A percentile compares a stretch with the other conserved stretches of the same genome.
phyloP scores from a whole-genome alignment of 169 alveolate species.

The Plasmodium malariae region DNA sequence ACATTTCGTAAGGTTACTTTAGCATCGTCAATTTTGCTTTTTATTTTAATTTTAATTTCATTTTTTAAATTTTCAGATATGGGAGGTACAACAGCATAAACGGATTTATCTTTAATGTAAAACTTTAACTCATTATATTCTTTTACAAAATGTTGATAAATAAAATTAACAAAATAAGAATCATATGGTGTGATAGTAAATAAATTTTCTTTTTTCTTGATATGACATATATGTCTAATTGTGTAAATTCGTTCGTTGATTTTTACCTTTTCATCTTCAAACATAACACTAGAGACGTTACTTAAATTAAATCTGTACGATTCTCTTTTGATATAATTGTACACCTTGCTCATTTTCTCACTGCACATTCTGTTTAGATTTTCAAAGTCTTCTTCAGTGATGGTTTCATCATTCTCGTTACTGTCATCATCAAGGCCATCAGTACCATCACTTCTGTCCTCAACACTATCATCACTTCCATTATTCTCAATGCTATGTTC shows the following conservation, averaged over 20 bases:
- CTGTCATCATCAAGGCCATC: neutral
- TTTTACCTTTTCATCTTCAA: slow-evolving; percentile 58
- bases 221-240: slow-evolving; percentile 57
- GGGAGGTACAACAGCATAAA: slow-evolving; percentile 57
- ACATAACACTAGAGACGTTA: slow-evolving; percentile 46
- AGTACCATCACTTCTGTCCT: neutral
- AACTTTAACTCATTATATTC: slow-evolving; percentile 39
- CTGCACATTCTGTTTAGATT: slow-evolving; percentile 6
- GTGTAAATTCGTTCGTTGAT: slow-evolving; percentile 24
- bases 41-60: slow-evolving; percentile 53
- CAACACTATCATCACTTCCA: neutral
- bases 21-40: slow-evolving; percentile 47
- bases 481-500: too few relatives aligned
- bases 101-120: slow-evolving; percentile 52
- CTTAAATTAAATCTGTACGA: slow-evolving; percentile 63
- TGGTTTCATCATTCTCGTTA: neutral
- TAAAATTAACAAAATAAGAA: slow-evolving; percentile 56
- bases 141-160: slow-evolving; percentile 46
- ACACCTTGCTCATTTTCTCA: slow-evolving; percentile 55
- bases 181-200: slow-evolving; percentile 61
- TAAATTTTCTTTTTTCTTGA: slow-evolving; percentile 40
- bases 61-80: slow-evolving; percentile 58
- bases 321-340: slow-evolving; percentile 34
- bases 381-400: slow-evolving; percentile 52
- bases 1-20: slow-evolving; percentile 41